Conservation (phyloP, 2,329 filamentous ascomycete genomes). For the Aureobasidium lini region DNA sequence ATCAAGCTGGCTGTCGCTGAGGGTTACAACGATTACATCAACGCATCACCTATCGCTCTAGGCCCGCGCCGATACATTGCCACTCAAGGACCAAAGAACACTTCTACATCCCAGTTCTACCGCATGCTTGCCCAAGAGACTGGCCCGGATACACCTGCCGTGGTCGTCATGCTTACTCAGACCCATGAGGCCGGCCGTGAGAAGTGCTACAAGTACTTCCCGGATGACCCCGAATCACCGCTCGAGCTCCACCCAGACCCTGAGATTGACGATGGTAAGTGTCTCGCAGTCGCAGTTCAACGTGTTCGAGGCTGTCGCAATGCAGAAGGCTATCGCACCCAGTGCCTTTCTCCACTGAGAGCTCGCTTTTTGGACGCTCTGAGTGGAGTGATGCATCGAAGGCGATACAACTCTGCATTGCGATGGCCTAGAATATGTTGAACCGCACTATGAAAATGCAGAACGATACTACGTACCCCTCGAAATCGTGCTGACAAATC, state of each 20-base stretch:
- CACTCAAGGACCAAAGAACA: slow-evolving; percentile 74
- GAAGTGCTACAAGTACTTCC: slow-evolving; percentile 89
- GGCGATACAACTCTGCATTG: too few relatives aligned
- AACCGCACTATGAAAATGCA: too few relatives aligned
- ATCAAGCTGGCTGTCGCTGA: slow-evolving; percentile 72
- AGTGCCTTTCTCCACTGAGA: too few relatives aligned
- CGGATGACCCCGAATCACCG: slow-evolving; percentile 35
- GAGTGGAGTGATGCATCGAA: too few relatives aligned
- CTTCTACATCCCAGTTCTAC: slow-evolving; percentile 77
- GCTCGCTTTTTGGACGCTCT: too few relatives aligned
- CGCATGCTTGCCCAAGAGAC: slow-evolving; percentile 87
- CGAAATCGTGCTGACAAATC: not conserved
- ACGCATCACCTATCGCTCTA: slow-evolving; percentile 41
- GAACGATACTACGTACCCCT: too few relatives aligned
- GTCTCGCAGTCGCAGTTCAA: not conserved
- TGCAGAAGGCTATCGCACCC: too few relatives aligned
- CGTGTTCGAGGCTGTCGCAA: too few relatives aligned
- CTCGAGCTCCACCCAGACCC: slow-evolving; percentile 24
- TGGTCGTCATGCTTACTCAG: slow-evolving; percentile 92
- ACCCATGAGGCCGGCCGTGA: slow-evolving; percentile 69
- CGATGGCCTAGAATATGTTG: too few relatives aligned
- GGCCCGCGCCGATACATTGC: slow-evolving; percentile 66
- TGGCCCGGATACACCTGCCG: slow-evolving; percentile 44
- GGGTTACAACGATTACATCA: slow-evolving; percentile 49
- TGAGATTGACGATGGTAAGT: slow-evolving; percentile 20